These are phyloP conservation scores for Papiliotrema nemorosa DNA, from an alignment of 1,284 basidiomycete species.

Conservation along the genomic window DNA sequence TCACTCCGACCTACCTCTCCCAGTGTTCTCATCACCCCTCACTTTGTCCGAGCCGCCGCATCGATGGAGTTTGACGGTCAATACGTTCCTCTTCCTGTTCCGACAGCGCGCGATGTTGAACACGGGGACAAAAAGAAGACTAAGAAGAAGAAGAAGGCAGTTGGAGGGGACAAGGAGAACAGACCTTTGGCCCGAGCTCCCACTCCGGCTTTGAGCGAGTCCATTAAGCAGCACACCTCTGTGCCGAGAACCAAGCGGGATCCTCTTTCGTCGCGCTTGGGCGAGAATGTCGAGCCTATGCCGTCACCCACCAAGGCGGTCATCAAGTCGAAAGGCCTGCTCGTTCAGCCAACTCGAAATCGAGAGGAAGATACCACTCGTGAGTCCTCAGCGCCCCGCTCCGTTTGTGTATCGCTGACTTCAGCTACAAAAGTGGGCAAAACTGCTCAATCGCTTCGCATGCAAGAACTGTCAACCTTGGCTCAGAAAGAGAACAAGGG, in stretches of 20 bases:
- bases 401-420: conserved; percentile 3
- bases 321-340: conserved; percentile 20
- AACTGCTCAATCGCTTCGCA: conserved; percentile 29
- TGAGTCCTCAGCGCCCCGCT: conserved; percentile 11
- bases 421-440: conserved; percentile 34
- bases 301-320: conserved; percentile 11
- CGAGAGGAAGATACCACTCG: conserved; percentile 31
- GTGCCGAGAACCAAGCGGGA: conserved; percentile 5
- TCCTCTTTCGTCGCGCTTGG: no score
- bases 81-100: background rate
- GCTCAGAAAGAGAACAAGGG: conserved; percentile 16
- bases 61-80: conserved; percentile 5
- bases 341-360: conserved; percentile 7
- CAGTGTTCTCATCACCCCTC: conserved; percentile 39
- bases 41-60: conserved; percentile 42
- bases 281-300: background rate
- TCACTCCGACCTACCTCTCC: conserved; percentile 30
- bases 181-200: conserved; percentile 7
- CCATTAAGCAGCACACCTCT: conserved; percentile 38
- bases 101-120: conserved; percentile 4
- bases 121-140: conserved; percentile 24
- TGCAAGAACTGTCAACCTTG: conserved; percentile 16
- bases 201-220: conserved; percentile 34
- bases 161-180: conserved; percentile 2
- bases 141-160: conserved; percentile 13